Base-by-base conservation (phyloP, 2,329 filamentous ascomycete species). In the Sporothrix dimorphospora region DNA sequence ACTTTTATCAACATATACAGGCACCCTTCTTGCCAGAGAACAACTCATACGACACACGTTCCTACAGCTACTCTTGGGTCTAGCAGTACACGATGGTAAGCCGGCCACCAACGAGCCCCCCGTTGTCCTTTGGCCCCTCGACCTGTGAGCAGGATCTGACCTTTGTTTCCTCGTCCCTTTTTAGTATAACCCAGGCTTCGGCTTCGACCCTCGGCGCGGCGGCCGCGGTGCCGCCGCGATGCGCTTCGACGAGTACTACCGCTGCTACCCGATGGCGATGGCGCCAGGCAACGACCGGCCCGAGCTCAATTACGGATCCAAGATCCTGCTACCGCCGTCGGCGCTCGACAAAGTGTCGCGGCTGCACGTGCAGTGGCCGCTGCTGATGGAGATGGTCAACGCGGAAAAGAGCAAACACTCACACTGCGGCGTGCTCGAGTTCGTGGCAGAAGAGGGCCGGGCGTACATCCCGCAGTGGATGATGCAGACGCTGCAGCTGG, bases 181-280 rank as follows among this genome's bases (percentile, higher is more conserved):
- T 21, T 61, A 74, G 70, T 67, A 57, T 57, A 21, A 12, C 19
- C 2, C 69, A 38, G 69, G 71, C 66, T 75, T 59, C 16, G 74
- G 72, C 45, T 72, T 72, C 30, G 65, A 73, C n/a, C 57, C 65
- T 9, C 72, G 55, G n/a, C 81, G 82, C 34, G 78, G 80, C 34
- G 81, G 82, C 72, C 84, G 86, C 73, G 82, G 85, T 70, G 81
- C 85, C 80, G 78, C 85, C 82, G 77, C 85, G 70, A 92, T 94
- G 77, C 93, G 94, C 73, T 99, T 99, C 84, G 95, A 99, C 82
- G 96, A 99, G 82, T 98, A 97, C 85, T 98, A 98, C 83, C 91
- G 96, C 78, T 98, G 94, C 85, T 99, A 98, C 79, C 96, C 96
- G 57, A 88, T 98, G 78, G 90, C 91, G 77, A 98, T 99, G 94